Conservation (phyloP, 2,329 filamentous ascomycete genomes). For the Paecilomyces niveus region DNA sequence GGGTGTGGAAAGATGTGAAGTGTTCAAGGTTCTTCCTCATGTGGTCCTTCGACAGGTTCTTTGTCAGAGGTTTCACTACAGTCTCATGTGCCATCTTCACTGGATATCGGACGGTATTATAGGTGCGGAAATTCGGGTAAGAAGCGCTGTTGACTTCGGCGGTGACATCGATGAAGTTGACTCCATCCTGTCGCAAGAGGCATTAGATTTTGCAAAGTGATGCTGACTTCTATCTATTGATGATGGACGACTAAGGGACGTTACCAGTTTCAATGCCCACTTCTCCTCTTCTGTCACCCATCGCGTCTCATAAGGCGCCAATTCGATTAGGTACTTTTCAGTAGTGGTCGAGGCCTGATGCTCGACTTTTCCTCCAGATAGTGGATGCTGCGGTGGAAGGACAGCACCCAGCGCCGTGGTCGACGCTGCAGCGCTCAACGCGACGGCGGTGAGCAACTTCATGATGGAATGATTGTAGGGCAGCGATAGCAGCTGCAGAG, state of each 20-base stretch:
- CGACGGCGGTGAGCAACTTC: constrained; percentile 31
- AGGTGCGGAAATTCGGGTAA: constrained; percentile 40
- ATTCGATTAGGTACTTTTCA: constrained; percentile 72
- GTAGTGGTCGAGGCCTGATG: constrained; percentile 11
- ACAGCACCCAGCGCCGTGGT: constrained; percentile 23
- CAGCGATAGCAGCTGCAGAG: neutral
- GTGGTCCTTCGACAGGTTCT: constrained; percentile 63
- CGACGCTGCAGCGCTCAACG: constrained; percentile 27
- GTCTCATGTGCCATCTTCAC: constrained; percentile 58
- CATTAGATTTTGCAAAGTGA: neutral
- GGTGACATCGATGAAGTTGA: constrained; percentile 93
- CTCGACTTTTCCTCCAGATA: constrained; percentile 13
- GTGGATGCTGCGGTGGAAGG: constrained; percentile 23
- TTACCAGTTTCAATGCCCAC: constrained; percentile 78
- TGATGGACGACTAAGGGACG: neutral
- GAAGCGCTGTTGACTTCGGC: constrained; percentile 54
- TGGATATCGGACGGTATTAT: constrained; percentile 55
- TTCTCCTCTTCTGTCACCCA: constrained; percentile 95
- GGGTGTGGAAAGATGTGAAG: constrained; percentile 53
- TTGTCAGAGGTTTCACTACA: constrained; percentile 59
- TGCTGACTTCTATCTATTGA: neutral
- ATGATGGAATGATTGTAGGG: constrained; percentile 18
- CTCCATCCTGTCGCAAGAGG: constrained; percentile 55
- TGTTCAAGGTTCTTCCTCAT: constrained; percentile 73
- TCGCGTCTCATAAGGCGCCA: constrained; percentile 71